phyloP scores from a whole-genome alignment of 495 filamentous ascomycete genomes.

The Penicillium verhagenii region DNA sequence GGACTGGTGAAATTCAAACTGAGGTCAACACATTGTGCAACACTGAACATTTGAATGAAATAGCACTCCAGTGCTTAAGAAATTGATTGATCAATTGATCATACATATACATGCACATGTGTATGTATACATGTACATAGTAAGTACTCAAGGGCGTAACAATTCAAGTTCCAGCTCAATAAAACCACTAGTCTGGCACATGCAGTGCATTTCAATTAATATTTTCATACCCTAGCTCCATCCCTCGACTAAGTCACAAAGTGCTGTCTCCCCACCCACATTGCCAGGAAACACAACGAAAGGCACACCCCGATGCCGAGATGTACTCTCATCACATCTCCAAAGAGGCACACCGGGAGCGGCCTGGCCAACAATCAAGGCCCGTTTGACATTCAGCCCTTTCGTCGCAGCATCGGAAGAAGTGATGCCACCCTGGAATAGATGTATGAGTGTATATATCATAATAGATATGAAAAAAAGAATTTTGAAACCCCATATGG shows the following conservation, averaged over 20 bases:
- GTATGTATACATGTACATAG: too few species aligned
- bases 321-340: constrained; percentile 50
- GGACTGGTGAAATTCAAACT: too few species aligned
- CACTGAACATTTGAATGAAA: too few species aligned
- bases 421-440: constrained; percentile 48
- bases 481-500: too few species aligned
- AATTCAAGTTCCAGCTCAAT: too few species aligned
- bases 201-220: background rate
- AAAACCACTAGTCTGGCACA: too few species aligned
- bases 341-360: constrained; percentile 55
- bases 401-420: constrained; percentile 54
- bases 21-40: too few species aligned
- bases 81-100: too few species aligned
- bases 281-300: constrained; percentile 60
- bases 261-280: constrained; percentile 49
- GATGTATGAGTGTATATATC: background rate
- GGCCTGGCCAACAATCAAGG: constrained; percentile 52
- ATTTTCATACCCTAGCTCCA: constrained; percentile 29
- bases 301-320: constrained; percentile 45
- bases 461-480: too few species aligned
- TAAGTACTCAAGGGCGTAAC: too few species aligned
- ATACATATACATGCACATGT: too few species aligned
- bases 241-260: constrained; percentile 38
- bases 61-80: too few species aligned
- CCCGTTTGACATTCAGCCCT: constrained; percentile 50